Evolutionary conservation across 2,329 filamentous ascomycete genomes (phyloP).

Genomic region (Cyphellophora europaea): DNA sequence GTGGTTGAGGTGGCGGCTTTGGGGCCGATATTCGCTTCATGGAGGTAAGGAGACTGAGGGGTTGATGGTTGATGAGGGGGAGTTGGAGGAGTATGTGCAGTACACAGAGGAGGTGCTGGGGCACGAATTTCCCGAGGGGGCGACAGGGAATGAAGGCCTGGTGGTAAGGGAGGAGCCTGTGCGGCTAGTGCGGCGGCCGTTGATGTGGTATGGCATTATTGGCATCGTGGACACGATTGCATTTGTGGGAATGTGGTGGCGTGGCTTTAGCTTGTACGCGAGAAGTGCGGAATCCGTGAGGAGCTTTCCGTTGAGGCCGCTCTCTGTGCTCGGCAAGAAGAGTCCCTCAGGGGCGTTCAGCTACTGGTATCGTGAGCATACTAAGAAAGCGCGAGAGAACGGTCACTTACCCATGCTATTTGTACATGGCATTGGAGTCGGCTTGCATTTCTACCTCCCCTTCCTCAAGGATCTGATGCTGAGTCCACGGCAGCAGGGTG

Average conservation of each 20-base stretch:
- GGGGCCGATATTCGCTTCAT: slow-evolving; percentile 20
- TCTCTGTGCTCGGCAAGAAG: not conserved
- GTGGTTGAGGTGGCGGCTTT: slow-evolving; percentile 60
- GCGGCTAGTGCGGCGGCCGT: slow-evolving; percentile 49
- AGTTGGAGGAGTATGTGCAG: slow-evolving; percentile 47
- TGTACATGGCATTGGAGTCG: slow-evolving; percentile 62
- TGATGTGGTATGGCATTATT: slow-evolving; percentile 52
- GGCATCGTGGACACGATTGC: not conserved
- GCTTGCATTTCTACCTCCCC: slow-evolving; percentile 51
- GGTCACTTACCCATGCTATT: slow-evolving; percentile 52
- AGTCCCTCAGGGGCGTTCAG: slow-evolving; percentile 2
- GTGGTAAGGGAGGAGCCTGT: slow-evolving; percentile 55
- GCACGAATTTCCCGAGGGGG: slow-evolving; percentile 41
- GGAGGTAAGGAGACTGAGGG: slow-evolving; percentile 25
- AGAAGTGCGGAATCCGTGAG: not conserved
- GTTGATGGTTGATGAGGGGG: slow-evolving; percentile 35
- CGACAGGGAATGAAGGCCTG: slow-evolving; percentile 48
- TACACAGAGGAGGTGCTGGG: slow-evolving; percentile 46
- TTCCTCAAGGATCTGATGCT: slow-evolving; percentile 51
- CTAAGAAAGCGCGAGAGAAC: slow-evolving; percentile 32
- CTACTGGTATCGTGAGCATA: slow-evolving; percentile 62
- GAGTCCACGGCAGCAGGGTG: slow-evolving; percentile 4
- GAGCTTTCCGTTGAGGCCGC: not conserved
- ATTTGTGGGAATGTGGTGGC: not conserved
- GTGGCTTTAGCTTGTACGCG: not conserved